These are phyloP conservation scores for Dothiorella sarmentorum DNA, from an alignment of 2,329 filamentous ascomycete species.

Conservation along the genomic window DNA sequence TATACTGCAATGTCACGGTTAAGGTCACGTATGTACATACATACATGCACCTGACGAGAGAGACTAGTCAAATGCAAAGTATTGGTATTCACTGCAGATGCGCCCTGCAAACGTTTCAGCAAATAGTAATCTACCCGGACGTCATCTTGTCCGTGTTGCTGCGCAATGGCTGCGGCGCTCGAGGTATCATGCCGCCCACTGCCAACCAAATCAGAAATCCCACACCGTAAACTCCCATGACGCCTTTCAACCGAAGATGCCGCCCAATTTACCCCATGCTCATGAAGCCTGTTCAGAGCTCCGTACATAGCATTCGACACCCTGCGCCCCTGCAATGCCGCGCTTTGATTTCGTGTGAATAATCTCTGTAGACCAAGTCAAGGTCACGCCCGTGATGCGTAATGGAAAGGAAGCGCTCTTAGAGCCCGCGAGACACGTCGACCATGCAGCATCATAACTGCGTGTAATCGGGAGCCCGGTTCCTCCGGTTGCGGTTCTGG, in stretches of 20 bases:
- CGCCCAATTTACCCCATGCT: not conserved
- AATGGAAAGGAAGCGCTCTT: not conserved
- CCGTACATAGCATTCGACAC: not conserved
- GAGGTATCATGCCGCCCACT: constrained; percentile 12
- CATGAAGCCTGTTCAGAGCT: not conserved
- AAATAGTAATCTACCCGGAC: not conserved
- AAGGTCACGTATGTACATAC: too few species aligned
- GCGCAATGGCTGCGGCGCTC: not conserved
- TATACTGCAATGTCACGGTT: too few species aligned
- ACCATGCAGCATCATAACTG: constrained; percentile 57
- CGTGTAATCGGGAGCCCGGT: constrained; percentile 85
- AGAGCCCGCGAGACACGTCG: too few species aligned
- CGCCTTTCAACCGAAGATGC: not conserved
- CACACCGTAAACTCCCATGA: not conserved
- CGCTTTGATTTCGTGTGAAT: not conserved
- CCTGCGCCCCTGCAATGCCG: constrained; percentile 10
- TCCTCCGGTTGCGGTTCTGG: constrained; percentile 73
- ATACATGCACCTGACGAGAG: too few species aligned
- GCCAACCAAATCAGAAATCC: not conserved
- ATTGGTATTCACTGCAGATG: not conserved
- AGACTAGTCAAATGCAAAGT: too few species aligned
- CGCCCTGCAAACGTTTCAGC: not conserved
- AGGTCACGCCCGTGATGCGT: not conserved
- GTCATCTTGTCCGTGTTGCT: not conserved
- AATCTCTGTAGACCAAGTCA: not conserved